Percentiles rank a stretch among this genome's conserved stretches.
phyloP scores from a whole-genome alignment of 805 yeast genomes.

The Saturnispora serradocipensis region DNA sequence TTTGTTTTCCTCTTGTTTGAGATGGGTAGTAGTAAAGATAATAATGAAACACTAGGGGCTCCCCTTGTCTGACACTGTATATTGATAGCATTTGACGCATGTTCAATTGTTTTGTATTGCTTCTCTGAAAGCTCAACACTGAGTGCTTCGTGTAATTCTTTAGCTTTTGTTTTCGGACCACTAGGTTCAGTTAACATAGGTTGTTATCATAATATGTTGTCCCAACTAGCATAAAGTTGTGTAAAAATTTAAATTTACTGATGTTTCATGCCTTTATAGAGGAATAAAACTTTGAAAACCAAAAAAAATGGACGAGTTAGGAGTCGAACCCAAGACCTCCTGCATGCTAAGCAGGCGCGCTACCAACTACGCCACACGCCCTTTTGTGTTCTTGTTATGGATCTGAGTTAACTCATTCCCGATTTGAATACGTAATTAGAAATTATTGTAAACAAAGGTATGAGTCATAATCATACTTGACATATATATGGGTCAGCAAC shows the following conservation, averaged over 20 bases:
- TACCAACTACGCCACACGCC: constrained; percentile 82
- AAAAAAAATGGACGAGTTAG: constrained; percentile 21
- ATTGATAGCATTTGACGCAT: neutral
- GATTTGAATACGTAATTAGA: too few relatives aligned
- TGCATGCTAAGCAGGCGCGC: constrained; percentile 78
- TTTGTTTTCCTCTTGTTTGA: neutral
- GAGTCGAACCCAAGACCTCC: constrained; percentile 58
- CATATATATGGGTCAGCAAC: too few relatives aligned
- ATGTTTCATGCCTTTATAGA: neutral
- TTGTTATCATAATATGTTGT: neutral
- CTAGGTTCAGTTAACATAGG: neutral
- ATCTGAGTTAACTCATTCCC: too few relatives aligned
- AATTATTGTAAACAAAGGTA: too few relatives aligned
- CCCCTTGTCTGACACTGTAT: neutral
- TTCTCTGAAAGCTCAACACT: neutral
- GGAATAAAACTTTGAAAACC: neutral
- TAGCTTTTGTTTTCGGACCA: neutral
- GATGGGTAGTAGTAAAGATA: neutral
- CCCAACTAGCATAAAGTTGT: neutral
- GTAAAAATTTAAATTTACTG: neutral
- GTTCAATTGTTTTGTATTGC: neutral
- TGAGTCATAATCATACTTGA: too few relatives aligned
- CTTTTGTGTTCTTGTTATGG: constrained; percentile 16
- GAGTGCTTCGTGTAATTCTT: neutral
- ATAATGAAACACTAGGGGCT: neutral